phyloP scores from a whole-genome alignment of 139 green algal genomes.

The Coelastrella sp. region DNA sequence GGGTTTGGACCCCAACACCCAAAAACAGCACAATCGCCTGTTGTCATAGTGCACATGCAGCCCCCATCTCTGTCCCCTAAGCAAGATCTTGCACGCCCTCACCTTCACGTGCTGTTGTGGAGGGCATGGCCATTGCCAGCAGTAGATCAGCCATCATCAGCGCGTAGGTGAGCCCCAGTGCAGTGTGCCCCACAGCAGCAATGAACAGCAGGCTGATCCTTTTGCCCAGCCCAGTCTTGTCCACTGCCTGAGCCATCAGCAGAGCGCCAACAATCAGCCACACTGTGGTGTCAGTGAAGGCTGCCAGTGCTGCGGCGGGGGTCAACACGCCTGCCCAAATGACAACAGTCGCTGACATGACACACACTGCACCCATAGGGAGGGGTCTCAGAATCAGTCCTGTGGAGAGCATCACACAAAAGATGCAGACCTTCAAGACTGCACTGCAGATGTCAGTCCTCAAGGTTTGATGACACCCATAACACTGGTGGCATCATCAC shows the following conservation, averaged over 20 bases:
- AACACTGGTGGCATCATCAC: not conserved
- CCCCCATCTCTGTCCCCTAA: no score
- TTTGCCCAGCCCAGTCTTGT: conserved; percentile 95
- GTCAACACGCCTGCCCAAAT: conserved; percentile 53
- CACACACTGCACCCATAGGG: conserved; percentile 88
- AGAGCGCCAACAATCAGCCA: conserved; percentile 99
- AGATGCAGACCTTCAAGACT: not conserved
- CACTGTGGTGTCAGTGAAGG: conserved; percentile 96
- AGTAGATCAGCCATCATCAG: conserved; percentile 83
- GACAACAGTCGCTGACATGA: not conserved
- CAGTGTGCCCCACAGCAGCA: conserved; percentile 85
- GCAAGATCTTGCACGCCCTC: no score
- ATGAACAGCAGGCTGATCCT: conserved; percentile 91
- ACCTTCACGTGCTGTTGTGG: conserved; percentile 84
- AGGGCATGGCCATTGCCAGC: conserved; percentile 96
- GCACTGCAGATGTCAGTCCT: conserved; percentile 10
- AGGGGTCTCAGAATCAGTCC: conserved; percentile 93
- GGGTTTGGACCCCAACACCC: no score
- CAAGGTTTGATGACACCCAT: not conserved
- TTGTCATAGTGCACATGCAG: no score
- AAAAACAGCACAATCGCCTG: no score
- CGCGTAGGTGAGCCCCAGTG: conserved; percentile 93
- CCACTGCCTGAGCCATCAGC: conserved; percentile 96
- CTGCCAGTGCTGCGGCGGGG: conserved; percentile 83
- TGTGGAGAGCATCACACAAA: not conserved